Evolutionary conservation across 768 basidiomycete species (phyloP), one percentile per base, ranked within the genome.

Genomic region (Lanmaoa rubissima): DNA sequence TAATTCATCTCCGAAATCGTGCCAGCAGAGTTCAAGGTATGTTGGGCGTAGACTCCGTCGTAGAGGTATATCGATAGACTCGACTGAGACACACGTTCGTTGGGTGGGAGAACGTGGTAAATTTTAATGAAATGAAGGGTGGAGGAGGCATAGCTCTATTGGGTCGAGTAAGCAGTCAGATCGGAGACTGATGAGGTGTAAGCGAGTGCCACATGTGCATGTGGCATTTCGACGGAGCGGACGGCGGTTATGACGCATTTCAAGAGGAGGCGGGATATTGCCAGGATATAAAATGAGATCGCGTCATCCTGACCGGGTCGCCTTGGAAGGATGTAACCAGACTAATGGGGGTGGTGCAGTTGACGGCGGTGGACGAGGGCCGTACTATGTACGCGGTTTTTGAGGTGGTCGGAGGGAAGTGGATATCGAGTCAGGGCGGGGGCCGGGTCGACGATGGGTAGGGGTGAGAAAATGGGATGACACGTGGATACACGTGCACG

Each of bases 401-500:
- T 31, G 28, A 31, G 7, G 28, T 28, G 28, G 5, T 28, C 28
- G 5, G 28, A 28, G 28, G 28, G 28, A 31, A 7, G 28, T 31
- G 28, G 31, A 32, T 32, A 32, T 32, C 32, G 11, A 2, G 8
- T 32, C 32, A 32, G 32, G 32, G 32, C 32, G 32, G 32, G 32
- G 32, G 32, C 32, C 32, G 32, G 32, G 32, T 32, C 32, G 32
- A 32, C 10, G 32, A 24, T 48, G 16, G 39, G 17, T 40, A 40
- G 46, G n/a, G 42, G 21, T n/a, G 21, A 14, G 44, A 45, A 24
- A 8, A 31, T 6, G 10, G 38, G n/a, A n/a, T 3, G 53, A 55
- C 57, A 59, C 61, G 50, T 64, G 62, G 58, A 1, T 7, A n/a
- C 65, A 68, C 60, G 66, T 62, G 66, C 36, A 31, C 3, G 13